These are phyloP conservation scores for Phaseolus lunatus DNA, from an alignment of 306 rosid genomes.

Conservation along the genomic window DNA sequence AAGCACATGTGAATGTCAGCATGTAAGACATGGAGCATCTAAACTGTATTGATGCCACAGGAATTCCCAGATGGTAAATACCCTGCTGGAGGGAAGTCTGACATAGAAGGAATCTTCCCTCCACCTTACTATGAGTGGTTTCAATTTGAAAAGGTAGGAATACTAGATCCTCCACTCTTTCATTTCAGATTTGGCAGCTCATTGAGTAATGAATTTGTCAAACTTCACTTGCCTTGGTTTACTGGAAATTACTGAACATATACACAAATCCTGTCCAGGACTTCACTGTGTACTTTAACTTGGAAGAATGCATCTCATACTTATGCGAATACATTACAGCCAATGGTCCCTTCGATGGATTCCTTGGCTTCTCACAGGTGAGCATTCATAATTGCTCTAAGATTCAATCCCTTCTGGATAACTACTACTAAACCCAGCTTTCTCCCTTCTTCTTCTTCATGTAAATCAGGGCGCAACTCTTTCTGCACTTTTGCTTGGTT, in stretches of 20 bases:
- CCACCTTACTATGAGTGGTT: conserved; percentile 95
- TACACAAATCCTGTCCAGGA: conserved; percentile 57
- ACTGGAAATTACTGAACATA: conserved; percentile 28
- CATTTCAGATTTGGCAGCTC: neutral
- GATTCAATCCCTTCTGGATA: neutral
- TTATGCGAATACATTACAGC: conserved; percentile 74
- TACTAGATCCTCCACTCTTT: conserved; percentile 8
- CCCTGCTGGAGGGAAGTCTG: conserved; percentile 91
- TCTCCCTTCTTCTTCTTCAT: conserved; percentile 3
- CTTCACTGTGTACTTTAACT: conserved; percentile 76
- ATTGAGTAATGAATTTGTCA: conserved; percentile 11
- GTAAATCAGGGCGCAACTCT: conserved; percentile 72
- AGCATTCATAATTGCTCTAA: conserved; percentile 5
- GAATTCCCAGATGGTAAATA: conserved; percentile 75
- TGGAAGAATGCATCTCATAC: conserved; percentile 78
- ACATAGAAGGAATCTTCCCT: conserved; percentile 82
- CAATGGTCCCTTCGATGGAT: conserved; percentile 87
- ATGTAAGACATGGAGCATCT: neutral
- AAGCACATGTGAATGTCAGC: neutral
- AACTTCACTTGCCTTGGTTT: neutral
- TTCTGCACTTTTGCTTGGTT: conserved; percentile 74
- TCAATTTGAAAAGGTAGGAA: conserved; percentile 72
- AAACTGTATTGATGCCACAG: conserved; percentile 43
- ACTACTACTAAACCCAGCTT: conserved; percentile 6
- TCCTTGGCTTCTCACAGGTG: conserved; percentile 87